phyloP scores from a whole-genome alignment of 768 basidiomycete species.

The Lentinula boryana region DNA sequence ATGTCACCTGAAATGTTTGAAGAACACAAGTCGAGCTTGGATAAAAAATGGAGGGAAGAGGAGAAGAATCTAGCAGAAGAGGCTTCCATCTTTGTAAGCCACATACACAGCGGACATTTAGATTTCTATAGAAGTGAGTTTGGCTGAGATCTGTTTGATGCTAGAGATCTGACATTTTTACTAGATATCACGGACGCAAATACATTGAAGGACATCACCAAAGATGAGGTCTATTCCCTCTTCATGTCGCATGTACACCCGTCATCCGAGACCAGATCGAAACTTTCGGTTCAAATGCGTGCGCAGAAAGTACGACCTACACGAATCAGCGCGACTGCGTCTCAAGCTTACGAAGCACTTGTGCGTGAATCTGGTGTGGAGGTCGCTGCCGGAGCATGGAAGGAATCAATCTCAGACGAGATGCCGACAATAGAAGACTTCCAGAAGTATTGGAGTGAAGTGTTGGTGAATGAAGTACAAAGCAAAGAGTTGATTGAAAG shows the following conservation, averaged over 20 bases:
- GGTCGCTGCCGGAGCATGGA: slow-evolving; percentile 46
- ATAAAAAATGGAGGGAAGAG: slow-evolving; percentile 78
- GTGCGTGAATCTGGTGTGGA: slow-evolving; percentile 44
- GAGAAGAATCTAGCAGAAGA: slow-evolving; percentile 89
- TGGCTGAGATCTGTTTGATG: not conserved
- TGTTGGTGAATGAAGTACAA: slow-evolving; percentile 33
- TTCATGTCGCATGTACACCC: slow-evolving; percentile 70
- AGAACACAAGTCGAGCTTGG: slow-evolving; percentile 71
- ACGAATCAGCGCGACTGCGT: slow-evolving; percentile 60
- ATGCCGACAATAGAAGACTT: slow-evolving; percentile 59
- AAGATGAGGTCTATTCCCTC: slow-evolving; percentile 66
- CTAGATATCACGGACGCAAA: slow-evolving; percentile 72
- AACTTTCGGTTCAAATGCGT: slow-evolving; percentile 77
- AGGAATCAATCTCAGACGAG: slow-evolving; percentile 43
- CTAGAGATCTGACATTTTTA: slow-evolving; percentile 6
- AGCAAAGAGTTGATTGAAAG: slow-evolving; percentile 41
- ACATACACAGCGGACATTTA: slow-evolving; percentile 73
- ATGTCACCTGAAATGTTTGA: slow-evolving; percentile 72
- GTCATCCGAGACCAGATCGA: slow-evolving; percentile 62
- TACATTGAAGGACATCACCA: slow-evolving; percentile 57
- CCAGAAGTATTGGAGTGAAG: slow-evolving; percentile 51
- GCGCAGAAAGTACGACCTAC: slow-evolving; percentile 60
- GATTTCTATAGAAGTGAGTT: slow-evolving; percentile 83
- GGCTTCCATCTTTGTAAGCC: slow-evolving; percentile 54
- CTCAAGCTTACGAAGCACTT: slow-evolving; percentile 51